phyloP scores from a whole-genome alignment of 2,329 filamentous ascomycete species.

The Ceratocystis destructans region DNA sequence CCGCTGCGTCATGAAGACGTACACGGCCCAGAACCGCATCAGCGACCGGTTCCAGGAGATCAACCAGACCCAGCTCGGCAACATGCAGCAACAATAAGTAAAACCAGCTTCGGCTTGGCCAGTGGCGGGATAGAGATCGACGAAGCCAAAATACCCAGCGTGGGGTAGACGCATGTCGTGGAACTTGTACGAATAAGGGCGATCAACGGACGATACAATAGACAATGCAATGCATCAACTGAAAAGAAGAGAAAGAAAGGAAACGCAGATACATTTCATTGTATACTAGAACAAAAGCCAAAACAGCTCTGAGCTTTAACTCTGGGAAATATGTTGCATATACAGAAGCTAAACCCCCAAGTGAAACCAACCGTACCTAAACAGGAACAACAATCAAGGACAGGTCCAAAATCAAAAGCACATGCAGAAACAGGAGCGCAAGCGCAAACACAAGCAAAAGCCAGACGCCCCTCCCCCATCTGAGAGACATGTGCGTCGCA shows the following conservation, averaged over 20 bases:
- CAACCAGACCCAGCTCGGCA: slow-evolving; percentile 45
- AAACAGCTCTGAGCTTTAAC: background rate
- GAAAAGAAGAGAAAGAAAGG: background rate
- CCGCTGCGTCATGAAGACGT: slow-evolving; percentile 90
- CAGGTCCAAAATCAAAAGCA: background rate
- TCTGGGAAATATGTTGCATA: background rate
- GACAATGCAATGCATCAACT: background rate
- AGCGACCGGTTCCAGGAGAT: slow-evolving; percentile 77
- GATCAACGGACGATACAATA: background rate
- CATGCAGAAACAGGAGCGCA: background rate
- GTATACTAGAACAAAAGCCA: background rate
- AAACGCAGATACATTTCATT: background rate
- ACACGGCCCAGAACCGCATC: slow-evolving; percentile 80
- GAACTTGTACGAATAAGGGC: slow-evolving; percentile 11
- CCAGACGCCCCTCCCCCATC: background rate
- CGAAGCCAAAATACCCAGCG: background rate
- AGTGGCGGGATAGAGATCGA: background rate
- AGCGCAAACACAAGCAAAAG: slow-evolving; percentile 1
- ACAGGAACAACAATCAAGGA: background rate
- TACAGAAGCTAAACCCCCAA: background rate
- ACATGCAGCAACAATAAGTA: slow-evolving; percentile 26
- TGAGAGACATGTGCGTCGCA: too few relatives aligned
- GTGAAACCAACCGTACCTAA: background rate
- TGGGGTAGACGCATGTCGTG: background rate
- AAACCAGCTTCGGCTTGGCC: background rate